These are phyloP conservation scores for Colletotrichum falcatum DNA, from an alignment of 2,329 filamentous ascomycete genomes.

Conservation along the genomic window DNA sequence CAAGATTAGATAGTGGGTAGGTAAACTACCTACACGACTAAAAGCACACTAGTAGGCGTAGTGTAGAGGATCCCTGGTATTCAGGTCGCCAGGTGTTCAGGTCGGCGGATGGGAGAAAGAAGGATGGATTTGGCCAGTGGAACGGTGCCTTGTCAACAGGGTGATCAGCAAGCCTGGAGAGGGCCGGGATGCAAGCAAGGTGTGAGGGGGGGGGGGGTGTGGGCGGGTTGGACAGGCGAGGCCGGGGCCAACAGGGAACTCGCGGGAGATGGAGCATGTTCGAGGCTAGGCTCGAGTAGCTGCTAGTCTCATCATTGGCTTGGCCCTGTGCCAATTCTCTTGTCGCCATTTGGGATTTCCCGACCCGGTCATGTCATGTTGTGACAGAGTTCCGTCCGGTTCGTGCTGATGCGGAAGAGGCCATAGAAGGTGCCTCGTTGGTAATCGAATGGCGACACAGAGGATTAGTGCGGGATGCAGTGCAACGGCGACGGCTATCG, in stretches of 20 bases:
- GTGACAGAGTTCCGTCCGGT: neutral
- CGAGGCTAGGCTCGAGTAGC: constrained; percentile 32
- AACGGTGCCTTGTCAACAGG: constrained; percentile 21
- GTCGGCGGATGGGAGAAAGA: constrained; percentile 29
- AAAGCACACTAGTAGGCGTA: neutral
- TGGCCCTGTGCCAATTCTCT: constrained; percentile 29
- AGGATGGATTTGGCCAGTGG: constrained; percentile 21
- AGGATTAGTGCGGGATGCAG: constrained; percentile 27
- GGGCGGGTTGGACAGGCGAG: constrained; percentile 15
- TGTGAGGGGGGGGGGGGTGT: neutral
- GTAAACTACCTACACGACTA: no score
- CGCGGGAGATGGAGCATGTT: constrained; percentile 14
- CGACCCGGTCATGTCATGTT: neutral
- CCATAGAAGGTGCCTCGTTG: constrained; percentile 1
- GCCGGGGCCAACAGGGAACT: constrained; percentile 6
- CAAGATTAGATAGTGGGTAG: no score
- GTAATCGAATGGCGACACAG: constrained; percentile 22
- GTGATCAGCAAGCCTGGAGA: constrained; percentile 19
- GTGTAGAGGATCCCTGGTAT: constrained; percentile 15
- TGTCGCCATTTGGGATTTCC: constrained; percentile 14
- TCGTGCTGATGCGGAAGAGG: neutral
- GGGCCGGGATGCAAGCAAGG: constrained; percentile 16
- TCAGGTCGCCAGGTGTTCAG: constrained; percentile 17
- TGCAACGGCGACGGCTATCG: constrained; percentile 34
- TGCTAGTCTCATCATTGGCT: constrained; percentile 31